These are phyloP conservation scores for Cladosporium sp. DNA, from an alignment of 2,329 filamentous ascomycete genomes.

Conservation along the genomic window DNA sequence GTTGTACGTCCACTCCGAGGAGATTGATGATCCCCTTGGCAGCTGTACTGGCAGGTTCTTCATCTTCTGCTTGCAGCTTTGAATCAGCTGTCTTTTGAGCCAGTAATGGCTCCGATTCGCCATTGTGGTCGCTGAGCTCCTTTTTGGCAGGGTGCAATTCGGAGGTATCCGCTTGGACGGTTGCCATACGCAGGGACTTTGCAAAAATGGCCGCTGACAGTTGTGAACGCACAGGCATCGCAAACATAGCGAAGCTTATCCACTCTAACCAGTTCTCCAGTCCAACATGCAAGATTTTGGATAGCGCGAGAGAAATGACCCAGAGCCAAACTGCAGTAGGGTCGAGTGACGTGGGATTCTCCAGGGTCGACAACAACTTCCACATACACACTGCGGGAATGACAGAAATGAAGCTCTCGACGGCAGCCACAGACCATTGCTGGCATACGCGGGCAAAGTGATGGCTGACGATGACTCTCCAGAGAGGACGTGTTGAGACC, in stretches of 20 bases:
- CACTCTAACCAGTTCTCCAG: not conserved
- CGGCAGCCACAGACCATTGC: not conserved
- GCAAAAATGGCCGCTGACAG: not conserved
- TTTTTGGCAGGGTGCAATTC: not conserved
- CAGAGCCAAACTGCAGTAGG: not conserved
- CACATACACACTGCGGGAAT: not conserved
- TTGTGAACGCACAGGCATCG: not conserved
- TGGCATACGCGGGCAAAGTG: not conserved
- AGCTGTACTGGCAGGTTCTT: conserved; percentile 36
- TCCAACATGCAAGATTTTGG: not conserved
- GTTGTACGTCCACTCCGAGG: conserved; percentile 32
- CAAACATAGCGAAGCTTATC: not conserved
- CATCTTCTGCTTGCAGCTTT: not conserved
- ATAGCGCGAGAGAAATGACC: not conserved
- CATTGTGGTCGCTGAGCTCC: not conserved
- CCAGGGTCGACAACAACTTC: not conserved
- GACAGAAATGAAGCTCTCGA: not conserved
- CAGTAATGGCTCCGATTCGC: not conserved
- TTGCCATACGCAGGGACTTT: not conserved
- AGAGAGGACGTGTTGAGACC: not conserved
- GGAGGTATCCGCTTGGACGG: not conserved
- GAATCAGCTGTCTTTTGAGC: not conserved
- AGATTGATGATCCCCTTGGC: conserved; percentile 41
- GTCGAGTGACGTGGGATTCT: not conserved
- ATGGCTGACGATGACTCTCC: not conserved